Conservation (phyloP, 2,329 filamentous ascomycete genomes). For the Chaetomium globosum region DNA sequence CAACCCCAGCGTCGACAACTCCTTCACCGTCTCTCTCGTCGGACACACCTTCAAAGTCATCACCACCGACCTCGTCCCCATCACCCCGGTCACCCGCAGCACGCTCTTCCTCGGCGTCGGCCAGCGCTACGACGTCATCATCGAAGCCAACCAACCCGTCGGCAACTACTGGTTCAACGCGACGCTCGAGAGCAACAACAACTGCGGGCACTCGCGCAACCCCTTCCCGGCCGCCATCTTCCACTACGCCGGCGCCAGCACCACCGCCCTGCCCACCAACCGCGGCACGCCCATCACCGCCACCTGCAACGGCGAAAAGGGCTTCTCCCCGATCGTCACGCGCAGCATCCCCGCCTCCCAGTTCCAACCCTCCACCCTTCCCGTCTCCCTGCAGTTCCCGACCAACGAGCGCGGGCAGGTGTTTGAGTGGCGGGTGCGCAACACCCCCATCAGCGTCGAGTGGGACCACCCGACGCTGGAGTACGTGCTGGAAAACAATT, state of each 20-base stretch:
- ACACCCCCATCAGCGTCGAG: slow-evolving; percentile 43
- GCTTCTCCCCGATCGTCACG: slow-evolving; percentile 39
- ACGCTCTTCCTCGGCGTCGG: slow-evolving; percentile 56
- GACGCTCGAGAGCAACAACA: slow-evolving; percentile 37
- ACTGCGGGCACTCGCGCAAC: slow-evolving; percentile 42
- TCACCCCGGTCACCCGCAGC: slow-evolving; percentile 53
- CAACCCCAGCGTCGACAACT: slow-evolving; percentile 54
- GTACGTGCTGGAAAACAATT: slow-evolving; percentile 41
- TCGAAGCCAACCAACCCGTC: slow-evolving; percentile 45
- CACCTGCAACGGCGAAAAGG: slow-evolving; percentile 32
- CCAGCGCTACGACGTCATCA: slow-evolving; percentile 52
- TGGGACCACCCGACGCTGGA: slow-evolving; percentile 49
- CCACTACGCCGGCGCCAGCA: slow-evolving; percentile 43
- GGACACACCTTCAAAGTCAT: slow-evolving; percentile 55
- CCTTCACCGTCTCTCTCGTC: slow-evolving; percentile 53
- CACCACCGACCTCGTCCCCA: slow-evolving; percentile 54
- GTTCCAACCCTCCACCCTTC: slow-evolving; percentile 37
- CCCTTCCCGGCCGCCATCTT: slow-evolving; percentile 45
- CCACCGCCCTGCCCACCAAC: slow-evolving; percentile 37
- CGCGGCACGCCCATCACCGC: slow-evolving; percentile 38
- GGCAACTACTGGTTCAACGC: slow-evolving; percentile 49
- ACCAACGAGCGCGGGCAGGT: slow-evolving; percentile 15
- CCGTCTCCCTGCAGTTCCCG: slow-evolving; percentile 33
- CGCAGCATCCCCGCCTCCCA: slow-evolving; percentile 36
- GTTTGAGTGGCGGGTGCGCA: slow-evolving; percentile 42